Conservation (phyloP, 2,329 filamentous ascomycete species). For the Aspergillus sp. region DNA sequence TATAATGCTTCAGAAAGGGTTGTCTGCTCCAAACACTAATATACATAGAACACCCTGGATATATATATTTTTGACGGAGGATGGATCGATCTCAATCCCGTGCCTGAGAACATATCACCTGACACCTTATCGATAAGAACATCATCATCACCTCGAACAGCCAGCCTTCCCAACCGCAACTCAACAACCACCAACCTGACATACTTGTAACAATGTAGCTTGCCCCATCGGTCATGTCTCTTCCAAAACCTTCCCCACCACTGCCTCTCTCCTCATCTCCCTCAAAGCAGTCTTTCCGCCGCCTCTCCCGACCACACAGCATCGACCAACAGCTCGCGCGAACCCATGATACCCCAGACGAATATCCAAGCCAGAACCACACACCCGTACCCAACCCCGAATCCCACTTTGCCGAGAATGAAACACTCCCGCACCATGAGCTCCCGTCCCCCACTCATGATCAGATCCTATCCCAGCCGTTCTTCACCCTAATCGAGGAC, state of each 20-base stretch:
- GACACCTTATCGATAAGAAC: constrained; percentile 34
- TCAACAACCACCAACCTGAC: background rate
- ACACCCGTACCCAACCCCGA: background rate
- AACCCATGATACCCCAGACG: constrained; percentile 11
- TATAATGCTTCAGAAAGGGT: background rate
- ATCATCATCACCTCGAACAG: background rate
- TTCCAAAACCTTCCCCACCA: constrained; percentile 32
- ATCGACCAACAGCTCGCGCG: constrained; percentile 17
- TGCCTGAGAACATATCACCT: constrained; percentile 5
- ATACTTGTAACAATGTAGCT: constrained; percentile 36
- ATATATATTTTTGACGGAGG: background rate
- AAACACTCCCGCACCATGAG: constrained; percentile 25
- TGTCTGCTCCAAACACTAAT: background rate
- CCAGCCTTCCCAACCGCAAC: background rate
- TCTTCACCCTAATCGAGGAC: constrained; percentile 86
- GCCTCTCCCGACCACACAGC: constrained; percentile 27
- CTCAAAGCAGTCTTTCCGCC: constrained; percentile 32
- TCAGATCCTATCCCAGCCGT: constrained; percentile 67
- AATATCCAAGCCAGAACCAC: constrained; percentile 12
- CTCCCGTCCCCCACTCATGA: constrained; percentile 18
- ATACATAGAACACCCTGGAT: background rate
- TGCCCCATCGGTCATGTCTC: constrained; percentile 39
- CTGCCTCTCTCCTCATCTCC: constrained; percentile 34
- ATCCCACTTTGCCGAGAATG: constrained; percentile 19
- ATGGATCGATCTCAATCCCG: background rate